Evolutionary conservation across 163 green algal genomes (phyloP), one percentile per base, ranked within the genome.

Genomic region (Chlorella variabilis): DNA sequence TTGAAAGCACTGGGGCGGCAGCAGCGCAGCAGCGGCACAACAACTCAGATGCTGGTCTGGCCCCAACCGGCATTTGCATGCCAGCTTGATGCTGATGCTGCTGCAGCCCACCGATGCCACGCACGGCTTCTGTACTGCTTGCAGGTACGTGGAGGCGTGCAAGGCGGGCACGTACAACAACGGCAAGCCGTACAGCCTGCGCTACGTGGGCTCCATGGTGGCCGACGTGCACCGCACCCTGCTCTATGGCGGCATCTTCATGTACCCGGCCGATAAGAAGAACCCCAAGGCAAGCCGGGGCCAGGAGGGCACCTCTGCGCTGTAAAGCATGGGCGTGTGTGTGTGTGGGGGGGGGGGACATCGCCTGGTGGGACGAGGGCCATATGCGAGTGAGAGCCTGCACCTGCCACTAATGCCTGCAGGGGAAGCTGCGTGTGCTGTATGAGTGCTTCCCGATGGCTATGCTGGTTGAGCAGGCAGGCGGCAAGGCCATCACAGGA

Each of bases 401-500:
- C 45, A 54, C 54, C 5, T 63, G 45, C 45, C 15, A 29, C 54
- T 29, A 9, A 11, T 63, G 54, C 9, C 20, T 51, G n/a, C 73
- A 81, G 77, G 92, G 92, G 71, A 95, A 95, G 82, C 87, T 95
- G 54, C 75, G 91, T 13, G 76, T 95, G 41, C 87, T 95, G 58
- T 95, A 95, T 82, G 92, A 95, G 83, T 89, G 91, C 65, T 93
- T 89, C 81, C 91, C 91, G 18, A 95, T 95, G 91, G 92, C 90
- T 27, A 91, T 88, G 49, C 61, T 95, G 23, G 62, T 92, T 56
- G 91, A 95, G 86, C 85, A 91, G 91, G 91, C 29, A 9, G 74
- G 8, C 38, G 75, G 75, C 59, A 81, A 81, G 75, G 86, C 90
- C 6, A 93, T 83, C 70, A 90, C 87, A 33, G 87, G 80, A 5